phyloP scores from a whole-genome alignment of 352 stramenopile genomes.

The Sclerospora graminicola region DNA sequence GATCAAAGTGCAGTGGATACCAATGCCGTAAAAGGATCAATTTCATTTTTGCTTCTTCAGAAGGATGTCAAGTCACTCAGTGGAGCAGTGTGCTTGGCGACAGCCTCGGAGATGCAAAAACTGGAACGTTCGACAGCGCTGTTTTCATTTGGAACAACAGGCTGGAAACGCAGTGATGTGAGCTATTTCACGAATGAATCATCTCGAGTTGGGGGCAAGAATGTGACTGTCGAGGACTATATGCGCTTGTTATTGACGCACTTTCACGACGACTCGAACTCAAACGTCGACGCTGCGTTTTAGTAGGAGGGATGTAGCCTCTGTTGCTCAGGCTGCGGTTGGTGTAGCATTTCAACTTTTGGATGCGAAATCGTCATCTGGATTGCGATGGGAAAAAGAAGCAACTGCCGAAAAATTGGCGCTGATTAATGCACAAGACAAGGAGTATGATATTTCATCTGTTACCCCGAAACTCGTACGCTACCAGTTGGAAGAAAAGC shows the following conservation, averaged over 20 bases:
- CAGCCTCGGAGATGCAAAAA: slow-evolving; percentile 55
- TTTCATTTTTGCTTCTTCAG: slow-evolving; percentile 60
- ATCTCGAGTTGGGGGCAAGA: slow-evolving; percentile 24
- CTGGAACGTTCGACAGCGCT: slow-evolving; percentile 25
- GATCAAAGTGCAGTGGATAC: slow-evolving; percentile 38
- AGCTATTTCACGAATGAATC: slow-evolving; percentile 30
- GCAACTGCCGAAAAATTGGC: slow-evolving; percentile 10
- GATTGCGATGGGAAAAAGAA: slow-evolving; percentile 64
- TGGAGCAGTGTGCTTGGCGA: slow-evolving; percentile 49
- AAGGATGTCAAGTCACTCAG: slow-evolving; percentile 20
- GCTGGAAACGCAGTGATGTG: slow-evolving; percentile 32
- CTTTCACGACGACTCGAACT: slow-evolving; percentile 44
- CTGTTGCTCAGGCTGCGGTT: slow-evolving; percentile 49
- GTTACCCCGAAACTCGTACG: slow-evolving; percentile 78
- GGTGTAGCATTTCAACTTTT: slow-evolving; percentile 60
- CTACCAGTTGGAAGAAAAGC: slow-evolving; percentile 80
- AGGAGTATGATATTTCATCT: slow-evolving; percentile 16
- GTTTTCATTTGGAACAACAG: slow-evolving; percentile 15
- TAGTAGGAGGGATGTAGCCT: slow-evolving; percentile 26
- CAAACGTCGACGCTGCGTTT: slow-evolving; percentile 33
- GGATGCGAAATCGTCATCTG: slow-evolving; percentile 69
- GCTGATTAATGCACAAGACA: slow-evolving; percentile 5
- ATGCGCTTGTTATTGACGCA: slow-evolving; percentile 40
- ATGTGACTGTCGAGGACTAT: slow-evolving; percentile 47
- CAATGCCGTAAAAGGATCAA: slow-evolving; percentile 48